Conservation (phyloP, 768 basidiomycete species). For the Terana coerulea region DNA sequence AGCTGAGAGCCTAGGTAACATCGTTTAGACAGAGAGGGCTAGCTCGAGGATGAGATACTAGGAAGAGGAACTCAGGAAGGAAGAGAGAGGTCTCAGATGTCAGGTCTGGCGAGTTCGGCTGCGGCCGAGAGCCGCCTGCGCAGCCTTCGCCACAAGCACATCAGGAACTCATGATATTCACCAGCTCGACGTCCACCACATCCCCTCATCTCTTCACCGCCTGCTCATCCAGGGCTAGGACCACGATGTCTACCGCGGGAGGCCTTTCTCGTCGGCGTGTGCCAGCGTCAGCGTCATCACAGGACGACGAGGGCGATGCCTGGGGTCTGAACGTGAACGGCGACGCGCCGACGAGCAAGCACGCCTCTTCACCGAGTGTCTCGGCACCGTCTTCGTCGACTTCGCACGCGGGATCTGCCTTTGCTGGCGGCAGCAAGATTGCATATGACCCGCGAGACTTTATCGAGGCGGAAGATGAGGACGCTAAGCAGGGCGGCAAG, state of each 20-base stretch:
- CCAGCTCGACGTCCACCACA: not conserved
- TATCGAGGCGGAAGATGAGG: slow-evolving; percentile 57
- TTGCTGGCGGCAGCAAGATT: slow-evolving; percentile 83
- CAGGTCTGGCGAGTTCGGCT: not conserved
- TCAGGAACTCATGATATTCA: not conserved
- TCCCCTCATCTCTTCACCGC: not conserved
- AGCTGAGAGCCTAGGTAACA: too few species aligned
- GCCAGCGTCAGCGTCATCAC: slow-evolving; percentile 35
- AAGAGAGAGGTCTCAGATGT: too few species aligned
- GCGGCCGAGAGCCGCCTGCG: slow-evolving; percentile 3
- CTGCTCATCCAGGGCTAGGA: not conserved
- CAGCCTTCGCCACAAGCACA: slow-evolving; percentile 3
- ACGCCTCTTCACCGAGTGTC: slow-evolving; percentile 11
- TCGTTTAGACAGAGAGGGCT: too few species aligned
- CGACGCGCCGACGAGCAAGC: slow-evolving; percentile 11
- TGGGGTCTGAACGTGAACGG: slow-evolving; percentile 29
- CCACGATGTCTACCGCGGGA: slow-evolving; percentile 44
- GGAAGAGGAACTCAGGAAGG: too few species aligned
- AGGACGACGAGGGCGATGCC: slow-evolving; percentile 33
- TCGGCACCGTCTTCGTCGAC: slow-evolving; percentile 25
- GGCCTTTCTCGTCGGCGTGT: slow-evolving; percentile 60
- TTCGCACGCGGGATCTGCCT: slow-evolving; percentile 74
- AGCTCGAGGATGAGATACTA: too few species aligned
- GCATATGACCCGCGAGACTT: slow-evolving; percentile 94
- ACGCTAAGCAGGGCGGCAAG: slow-evolving; percentile 61